Evolutionary conservation across 2,329 filamentous ascomycete species (phyloP).

Genomic region (Penicillium sp.): DNA sequence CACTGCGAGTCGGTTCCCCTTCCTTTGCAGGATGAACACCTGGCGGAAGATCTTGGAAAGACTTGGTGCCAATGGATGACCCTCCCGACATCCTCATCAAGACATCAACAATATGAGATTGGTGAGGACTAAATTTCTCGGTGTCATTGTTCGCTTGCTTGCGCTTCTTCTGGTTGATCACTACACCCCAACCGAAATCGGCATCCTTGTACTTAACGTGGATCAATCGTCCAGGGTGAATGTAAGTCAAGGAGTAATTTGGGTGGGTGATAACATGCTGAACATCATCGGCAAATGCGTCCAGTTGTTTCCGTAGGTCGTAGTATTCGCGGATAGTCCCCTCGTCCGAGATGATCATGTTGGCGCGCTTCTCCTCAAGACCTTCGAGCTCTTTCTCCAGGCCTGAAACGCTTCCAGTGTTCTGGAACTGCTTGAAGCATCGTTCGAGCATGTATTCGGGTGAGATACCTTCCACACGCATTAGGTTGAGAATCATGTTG

Average conservation of each 20-base stretch:
- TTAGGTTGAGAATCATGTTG: slow-evolving; percentile 97
- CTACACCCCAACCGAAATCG: slow-evolving; percentile 93
- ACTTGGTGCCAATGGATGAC: slow-evolving; percentile 53
- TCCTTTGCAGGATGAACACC: slow-evolving; percentile 59
- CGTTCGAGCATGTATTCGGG: slow-evolving; percentile 98
- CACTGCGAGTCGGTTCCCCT: slow-evolving; percentile 67
- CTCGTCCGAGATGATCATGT: slow-evolving; percentile 79
- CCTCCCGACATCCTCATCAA: slow-evolving; percentile 63
- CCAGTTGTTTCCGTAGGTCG: slow-evolving; percentile 78
- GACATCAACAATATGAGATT: slow-evolving; percentile 80
- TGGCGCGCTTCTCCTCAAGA: slow-evolving; percentile 70
- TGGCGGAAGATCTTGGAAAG: slow-evolving; percentile 61
- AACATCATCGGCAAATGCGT: slow-evolving; percentile 83
- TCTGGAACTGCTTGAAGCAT: slow-evolving; percentile 98
- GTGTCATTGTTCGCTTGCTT: slow-evolving; percentile 63
- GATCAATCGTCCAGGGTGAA: slow-evolving; percentile 84
- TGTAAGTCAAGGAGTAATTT: slow-evolving; percentile 75
- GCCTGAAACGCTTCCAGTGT: slow-evolving; percentile 77
- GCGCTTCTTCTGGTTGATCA: slow-evolving; percentile 69
- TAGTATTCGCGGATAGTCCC: slow-evolving; percentile 91
- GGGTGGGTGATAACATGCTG: slow-evolving; percentile 88
- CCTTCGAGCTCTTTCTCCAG: slow-evolving; percentile 80
- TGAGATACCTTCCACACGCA: slow-evolving; percentile 98
- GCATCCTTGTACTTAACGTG: slow-evolving; percentile 74
- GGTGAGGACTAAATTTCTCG: slow-evolving; percentile 68